Percentiles rank a stretch among this genome's conserved stretches.
These are phyloP conservation scores for Amyloporia xantha DNA, from an alignment of 768 basidiomycete genomes.

Conservation along the genomic window DNA sequence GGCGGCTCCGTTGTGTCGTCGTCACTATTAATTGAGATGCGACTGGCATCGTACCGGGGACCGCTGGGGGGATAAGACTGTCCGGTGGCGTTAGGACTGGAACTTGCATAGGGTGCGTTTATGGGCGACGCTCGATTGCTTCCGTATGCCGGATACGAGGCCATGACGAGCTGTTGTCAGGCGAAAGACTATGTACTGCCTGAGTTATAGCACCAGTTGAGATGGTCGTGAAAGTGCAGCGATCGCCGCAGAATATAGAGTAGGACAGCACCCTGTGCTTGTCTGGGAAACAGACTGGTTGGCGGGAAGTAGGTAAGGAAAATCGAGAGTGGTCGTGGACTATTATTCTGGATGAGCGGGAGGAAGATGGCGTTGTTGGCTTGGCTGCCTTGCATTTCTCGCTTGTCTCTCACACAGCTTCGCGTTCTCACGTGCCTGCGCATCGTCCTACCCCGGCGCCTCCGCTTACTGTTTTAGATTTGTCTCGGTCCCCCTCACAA, in stretches of 20 bases:
- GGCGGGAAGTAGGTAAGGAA: background rate
- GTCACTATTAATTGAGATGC: conserved; percentile 14
- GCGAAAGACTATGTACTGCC: background rate
- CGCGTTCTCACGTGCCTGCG: background rate
- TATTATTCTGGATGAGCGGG: background rate
- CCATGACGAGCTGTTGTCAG: conserved; percentile 6
- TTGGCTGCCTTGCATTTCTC: background rate
- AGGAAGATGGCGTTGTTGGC: background rate
- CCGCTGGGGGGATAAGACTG: conserved; percentile 14
- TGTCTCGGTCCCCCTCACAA: too few relatives aligned
- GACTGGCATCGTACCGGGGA: conserved; percentile 9
- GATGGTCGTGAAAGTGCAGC: background rate
- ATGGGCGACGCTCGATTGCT: conserved; percentile 8
- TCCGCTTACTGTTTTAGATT: too few relatives aligned
- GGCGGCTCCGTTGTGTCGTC: background rate
- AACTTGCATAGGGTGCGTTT: conserved; percentile 12
- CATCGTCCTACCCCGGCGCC: too few relatives aligned
- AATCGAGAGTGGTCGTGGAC: background rate
- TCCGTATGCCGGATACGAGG: conserved; percentile 13
- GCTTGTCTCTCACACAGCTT: background rate
- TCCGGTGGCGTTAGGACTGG: conserved; percentile 4
- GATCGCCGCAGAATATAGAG: background rate
- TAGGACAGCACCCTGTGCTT: background rate
- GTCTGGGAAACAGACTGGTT: background rate
- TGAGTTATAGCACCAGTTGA: background rate